Percentiles rank a stretch among this genome's conserved stretches.
Conservation (phyloP, 768 basidiomycete genomes). For the Lentinula boryana region DNA sequence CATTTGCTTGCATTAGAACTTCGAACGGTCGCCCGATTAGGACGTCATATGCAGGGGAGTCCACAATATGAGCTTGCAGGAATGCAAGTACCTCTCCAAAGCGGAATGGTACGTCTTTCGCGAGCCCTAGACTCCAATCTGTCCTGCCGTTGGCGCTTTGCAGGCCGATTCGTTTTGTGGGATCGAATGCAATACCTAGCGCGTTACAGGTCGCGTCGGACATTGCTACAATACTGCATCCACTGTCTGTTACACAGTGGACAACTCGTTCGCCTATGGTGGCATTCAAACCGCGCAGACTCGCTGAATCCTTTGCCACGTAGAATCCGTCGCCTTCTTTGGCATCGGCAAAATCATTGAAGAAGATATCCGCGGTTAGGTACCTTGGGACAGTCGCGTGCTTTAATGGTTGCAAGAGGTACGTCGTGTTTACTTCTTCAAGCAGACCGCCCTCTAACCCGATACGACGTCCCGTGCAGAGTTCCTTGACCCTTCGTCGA, state of each 20-base stretch:
- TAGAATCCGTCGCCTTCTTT: not conserved
- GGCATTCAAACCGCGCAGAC: not conserved
- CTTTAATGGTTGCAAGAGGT: not conserved
- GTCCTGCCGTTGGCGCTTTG: not conserved
- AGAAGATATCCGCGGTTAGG: not conserved
- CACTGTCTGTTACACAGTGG: not conserved
- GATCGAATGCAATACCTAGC: not conserved
- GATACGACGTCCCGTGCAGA: not conserved
- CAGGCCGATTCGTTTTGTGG: not conserved
- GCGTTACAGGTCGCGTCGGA: not conserved
- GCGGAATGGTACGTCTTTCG: not conserved
- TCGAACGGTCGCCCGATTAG: slow-evolving; percentile 11
- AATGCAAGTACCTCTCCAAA: slow-evolving; percentile 1
- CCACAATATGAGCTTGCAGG: slow-evolving; percentile 9
- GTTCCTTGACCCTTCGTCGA: not conserved
- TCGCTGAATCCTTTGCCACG: not conserved
- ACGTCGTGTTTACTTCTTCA: not conserved
- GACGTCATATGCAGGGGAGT: slow-evolving; percentile 9
- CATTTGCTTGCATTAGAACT: not conserved
- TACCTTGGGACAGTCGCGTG: no score
- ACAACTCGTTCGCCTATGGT: not conserved
- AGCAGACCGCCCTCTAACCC: not conserved
- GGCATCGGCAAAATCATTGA: not conserved
- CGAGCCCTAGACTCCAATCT: not conserved
- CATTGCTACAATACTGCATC: not conserved